phyloP scores from a whole-genome alignment of 2,329 filamentous ascomycete species.

The Fusarium sp. region DNA sequence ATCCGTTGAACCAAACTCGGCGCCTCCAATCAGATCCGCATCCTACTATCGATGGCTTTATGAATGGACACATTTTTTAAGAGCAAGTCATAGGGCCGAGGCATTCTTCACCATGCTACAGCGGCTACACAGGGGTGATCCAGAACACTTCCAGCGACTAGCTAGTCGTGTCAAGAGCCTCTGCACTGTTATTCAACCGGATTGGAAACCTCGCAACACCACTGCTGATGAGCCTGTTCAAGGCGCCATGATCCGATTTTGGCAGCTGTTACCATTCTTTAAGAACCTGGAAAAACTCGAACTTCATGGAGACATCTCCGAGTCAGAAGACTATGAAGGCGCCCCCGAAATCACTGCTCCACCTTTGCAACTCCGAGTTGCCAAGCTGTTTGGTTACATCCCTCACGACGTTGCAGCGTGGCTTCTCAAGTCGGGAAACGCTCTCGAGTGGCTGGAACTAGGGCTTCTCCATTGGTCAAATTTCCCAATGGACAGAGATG shows the following conservation, averaged over 20 bases:
- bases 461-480: constrained; percentile 21
- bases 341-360: not conserved
- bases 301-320: not conserved
- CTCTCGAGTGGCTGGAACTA: constrained; percentile 26
- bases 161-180: constrained; percentile 15
- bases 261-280: constrained; percentile 29
- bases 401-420: constrained; percentile 7
- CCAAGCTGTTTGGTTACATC: constrained; percentile 29
- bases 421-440: constrained; percentile 7
- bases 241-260: not conserved
- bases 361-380: constrained; percentile 11
- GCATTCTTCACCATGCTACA: constrained; percentile 7
- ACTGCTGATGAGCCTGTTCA: no score
- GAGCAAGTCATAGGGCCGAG: not conserved
- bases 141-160: not conserved
- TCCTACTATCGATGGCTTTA: not conserved
- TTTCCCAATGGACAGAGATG: rapidly evolving
- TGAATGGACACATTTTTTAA: not conserved
- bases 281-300: constrained; percentile 21
- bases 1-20: not conserved
- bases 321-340: not conserved
- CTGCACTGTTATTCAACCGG: constrained; percentile 10
- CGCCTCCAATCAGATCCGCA: not conserved
- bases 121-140: not conserved
- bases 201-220: not conserved